A percentile compares a stretch with the other conserved stretches of the same genome.
Conservation (phyloP, 2,329 filamentous ascomycete genomes). For the Thelonectria olida region DNA sequence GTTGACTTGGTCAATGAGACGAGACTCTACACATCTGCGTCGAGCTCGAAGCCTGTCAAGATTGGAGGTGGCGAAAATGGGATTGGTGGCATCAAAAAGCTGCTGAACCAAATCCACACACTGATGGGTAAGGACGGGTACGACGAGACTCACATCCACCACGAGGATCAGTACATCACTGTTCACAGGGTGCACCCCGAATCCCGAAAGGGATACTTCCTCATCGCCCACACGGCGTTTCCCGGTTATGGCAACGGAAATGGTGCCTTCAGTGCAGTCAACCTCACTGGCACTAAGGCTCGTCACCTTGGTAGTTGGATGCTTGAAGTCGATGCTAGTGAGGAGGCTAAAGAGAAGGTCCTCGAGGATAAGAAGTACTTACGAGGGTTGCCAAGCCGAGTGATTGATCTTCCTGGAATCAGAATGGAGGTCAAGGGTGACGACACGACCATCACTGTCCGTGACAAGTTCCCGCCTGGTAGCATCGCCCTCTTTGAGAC, state of each 20-base stretch:
- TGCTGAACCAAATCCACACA: slow-evolving; percentile 93
- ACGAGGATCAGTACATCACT: slow-evolving; percentile 95
- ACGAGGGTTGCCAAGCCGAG: slow-evolving; percentile 83
- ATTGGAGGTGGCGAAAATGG: slow-evolving; percentile 79
- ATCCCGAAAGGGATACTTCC: slow-evolving; percentile 91
- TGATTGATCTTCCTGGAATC: slow-evolving; percentile 78
- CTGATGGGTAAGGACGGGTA: slow-evolving; percentile 96
- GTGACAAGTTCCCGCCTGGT: slow-evolving; percentile 87
- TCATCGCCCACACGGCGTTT: slow-evolving; percentile 96
- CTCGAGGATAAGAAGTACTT: slow-evolving; percentile 76
- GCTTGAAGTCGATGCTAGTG: slow-evolving; percentile 84
- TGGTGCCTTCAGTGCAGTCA: slow-evolving; percentile 80
- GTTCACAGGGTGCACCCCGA: slow-evolving; percentile 94
- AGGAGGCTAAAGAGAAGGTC: slow-evolving; percentile 72
- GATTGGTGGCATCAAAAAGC: slow-evolving; percentile 89
- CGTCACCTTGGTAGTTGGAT: slow-evolving; percentile 91
- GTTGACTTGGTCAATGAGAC: slow-evolving; percentile 95
- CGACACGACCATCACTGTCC: slow-evolving; percentile 82
- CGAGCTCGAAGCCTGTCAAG: slow-evolving; percentile 66
- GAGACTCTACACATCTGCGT: slow-evolving; percentile 81
- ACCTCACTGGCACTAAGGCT: slow-evolving; percentile 84
- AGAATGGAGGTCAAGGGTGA: slow-evolving; percentile 75
- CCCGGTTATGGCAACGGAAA: slow-evolving; percentile 89
- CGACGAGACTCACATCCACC: slow-evolving; percentile 94
- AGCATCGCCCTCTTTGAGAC: slow-evolving; percentile 97